These are phyloP conservation scores for Verticillium dahliae DNA, from an alignment of 2,329 filamentous ascomycete species.

Conservation along the genomic window DNA sequence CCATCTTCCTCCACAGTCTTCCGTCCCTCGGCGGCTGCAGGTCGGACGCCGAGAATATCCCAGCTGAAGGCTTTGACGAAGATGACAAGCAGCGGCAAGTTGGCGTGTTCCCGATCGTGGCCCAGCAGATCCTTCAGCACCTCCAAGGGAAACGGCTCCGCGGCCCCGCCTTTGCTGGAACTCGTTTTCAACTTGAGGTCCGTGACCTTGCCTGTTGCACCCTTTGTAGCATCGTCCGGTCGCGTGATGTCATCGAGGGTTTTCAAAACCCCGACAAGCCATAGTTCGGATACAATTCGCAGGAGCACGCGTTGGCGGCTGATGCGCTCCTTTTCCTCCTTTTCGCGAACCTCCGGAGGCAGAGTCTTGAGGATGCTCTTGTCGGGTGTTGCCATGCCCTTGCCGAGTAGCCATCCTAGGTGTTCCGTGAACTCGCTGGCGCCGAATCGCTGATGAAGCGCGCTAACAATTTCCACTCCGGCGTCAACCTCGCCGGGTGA, in stretches of 20 bases:
- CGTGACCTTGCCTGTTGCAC: conserved; percentile 55
- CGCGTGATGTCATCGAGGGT: conserved; percentile 65
- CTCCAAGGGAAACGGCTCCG: conserved; percentile 92
- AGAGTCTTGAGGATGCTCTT: conserved; percentile 75
- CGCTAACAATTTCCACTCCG: conserved; percentile 87
- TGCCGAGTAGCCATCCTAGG: conserved; percentile 85
- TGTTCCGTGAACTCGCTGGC: conserved; percentile 85
- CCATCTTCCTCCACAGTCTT: conserved; percentile 82
- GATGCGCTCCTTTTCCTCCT: conserved; percentile 91
- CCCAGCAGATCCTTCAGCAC: conserved; percentile 96
- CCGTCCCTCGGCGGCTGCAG: conserved; percentile 66
- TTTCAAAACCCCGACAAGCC: conserved; percentile 83
- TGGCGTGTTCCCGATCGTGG: conserved; percentile 86
- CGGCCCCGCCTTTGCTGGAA: conserved; percentile 53
- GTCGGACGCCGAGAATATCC: conserved; percentile 83
- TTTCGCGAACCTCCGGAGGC: conserved; percentile 75
- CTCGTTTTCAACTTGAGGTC: conserved; percentile 49
- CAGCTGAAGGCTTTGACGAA: conserved; percentile 96
- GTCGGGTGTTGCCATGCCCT: conserved; percentile 85
- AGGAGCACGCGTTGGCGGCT: conserved; percentile 79
- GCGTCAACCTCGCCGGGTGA: conserved; percentile 86
- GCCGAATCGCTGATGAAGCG: conserved; percentile 92
- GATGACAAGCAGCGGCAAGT: conserved; percentile 83
- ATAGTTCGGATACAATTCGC: conserved; percentile 88
- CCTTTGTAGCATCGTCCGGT: conserved; percentile 58